phyloP scores from a whole-genome alignment of 495 filamentous ascomycete species.

The Hypomontagnella submonticulosa region DNA sequence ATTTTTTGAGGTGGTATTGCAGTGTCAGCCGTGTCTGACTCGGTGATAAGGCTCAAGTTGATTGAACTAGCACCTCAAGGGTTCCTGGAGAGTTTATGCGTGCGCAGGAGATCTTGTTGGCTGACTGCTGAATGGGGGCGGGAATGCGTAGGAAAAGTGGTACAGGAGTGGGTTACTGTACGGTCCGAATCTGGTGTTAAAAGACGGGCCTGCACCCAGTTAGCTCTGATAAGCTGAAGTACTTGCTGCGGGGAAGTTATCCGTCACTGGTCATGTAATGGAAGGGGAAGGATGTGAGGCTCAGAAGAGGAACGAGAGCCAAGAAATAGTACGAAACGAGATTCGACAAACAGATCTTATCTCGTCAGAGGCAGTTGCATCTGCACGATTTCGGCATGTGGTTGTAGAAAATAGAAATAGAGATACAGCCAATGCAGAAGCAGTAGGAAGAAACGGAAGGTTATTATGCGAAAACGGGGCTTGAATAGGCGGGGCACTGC shows the following conservation, averaged over 20 bases:
- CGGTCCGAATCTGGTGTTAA: slow-evolving; percentile 38
- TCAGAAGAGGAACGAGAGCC: slow-evolving; percentile 32
- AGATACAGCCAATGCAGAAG: slow-evolving; percentile 39
- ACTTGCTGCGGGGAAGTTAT: slow-evolving; percentile 48
- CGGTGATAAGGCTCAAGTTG: slow-evolving; percentile 29
- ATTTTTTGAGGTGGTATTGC: slow-evolving; percentile 31
- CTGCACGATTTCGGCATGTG: slow-evolving; percentile 44
- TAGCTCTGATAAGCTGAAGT: slow-evolving; percentile 49
- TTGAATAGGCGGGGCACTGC: slow-evolving; percentile 48
- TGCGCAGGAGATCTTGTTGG: slow-evolving; percentile 38
- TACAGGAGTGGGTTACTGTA: slow-evolving; percentile 40
- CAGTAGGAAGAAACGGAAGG: slow-evolving; percentile 31
- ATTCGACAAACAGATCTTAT: slow-evolving; percentile 42
- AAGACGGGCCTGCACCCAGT: slow-evolving; percentile 37
- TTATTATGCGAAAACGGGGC: slow-evolving; percentile 44
- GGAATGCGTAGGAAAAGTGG: slow-evolving; percentile 43
- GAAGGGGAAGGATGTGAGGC: slow-evolving; percentile 40
- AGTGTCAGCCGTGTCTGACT: slow-evolving; percentile 36
- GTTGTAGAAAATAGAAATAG: slow-evolving; percentile 43
- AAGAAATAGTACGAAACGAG: slow-evolving; percentile 35
- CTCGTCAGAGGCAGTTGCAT: slow-evolving; percentile 45
- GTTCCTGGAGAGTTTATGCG: slow-evolving; percentile 21
- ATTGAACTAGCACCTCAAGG: slow-evolving; percentile 31
- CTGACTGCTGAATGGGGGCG: slow-evolving; percentile 39
- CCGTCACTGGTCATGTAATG: slow-evolving; percentile 39